Evolutionary conservation across 768 basidiomycete species (phyloP).

Genomic region (Leccinum sublutescens): DNA sequence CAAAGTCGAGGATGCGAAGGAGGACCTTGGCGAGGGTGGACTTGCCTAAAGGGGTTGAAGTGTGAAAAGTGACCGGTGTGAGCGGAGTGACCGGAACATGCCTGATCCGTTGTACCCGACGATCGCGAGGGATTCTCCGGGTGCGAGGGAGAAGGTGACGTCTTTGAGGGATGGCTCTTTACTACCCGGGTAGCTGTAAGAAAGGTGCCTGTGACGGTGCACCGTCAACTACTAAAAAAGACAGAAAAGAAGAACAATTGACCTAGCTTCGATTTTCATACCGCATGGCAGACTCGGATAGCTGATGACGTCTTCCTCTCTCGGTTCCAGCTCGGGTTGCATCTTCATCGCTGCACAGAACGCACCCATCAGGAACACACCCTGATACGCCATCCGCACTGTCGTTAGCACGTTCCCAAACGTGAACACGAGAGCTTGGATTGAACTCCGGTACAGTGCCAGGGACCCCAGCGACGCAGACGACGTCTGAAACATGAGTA

Average conservation of each 20-base stretch:
- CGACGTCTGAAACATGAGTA: constrained; percentile 70
- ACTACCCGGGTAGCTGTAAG: constrained; percentile 80
- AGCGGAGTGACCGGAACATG: constrained; percentile 31
- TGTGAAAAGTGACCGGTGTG: constrained; percentile 11
- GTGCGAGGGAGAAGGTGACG: constrained; percentile 64
- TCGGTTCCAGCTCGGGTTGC: constrained; percentile 65
- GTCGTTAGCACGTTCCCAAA: constrained; percentile 62
- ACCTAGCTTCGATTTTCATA: constrained; percentile 68
- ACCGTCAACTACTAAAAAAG: constrained; percentile 4
- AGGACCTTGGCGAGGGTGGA: constrained; percentile 83
- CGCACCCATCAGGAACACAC: constrained; percentile 83
- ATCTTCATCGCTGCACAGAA: constrained; percentile 77
- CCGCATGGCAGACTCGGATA: constrained; percentile 55
- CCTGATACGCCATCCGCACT: constrained; percentile 75
- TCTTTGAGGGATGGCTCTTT: constrained; percentile 64
- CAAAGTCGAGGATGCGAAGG: constrained; percentile 75
- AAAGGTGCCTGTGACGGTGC: constrained; percentile 46
- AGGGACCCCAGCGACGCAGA: constrained; percentile 78
- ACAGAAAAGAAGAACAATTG: background rate
- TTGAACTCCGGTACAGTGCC: constrained; percentile 75
- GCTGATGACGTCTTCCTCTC: constrained; percentile 45
- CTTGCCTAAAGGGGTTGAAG: constrained; percentile 53
- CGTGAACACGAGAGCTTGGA: constrained; percentile 69
- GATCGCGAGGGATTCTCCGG: constrained; percentile 82
- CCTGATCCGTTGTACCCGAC: constrained; percentile 86